Evolutionary conservation across 352 stramenopile genomes (phyloP).

Genomic region (Pythium myriotylum): DNA sequence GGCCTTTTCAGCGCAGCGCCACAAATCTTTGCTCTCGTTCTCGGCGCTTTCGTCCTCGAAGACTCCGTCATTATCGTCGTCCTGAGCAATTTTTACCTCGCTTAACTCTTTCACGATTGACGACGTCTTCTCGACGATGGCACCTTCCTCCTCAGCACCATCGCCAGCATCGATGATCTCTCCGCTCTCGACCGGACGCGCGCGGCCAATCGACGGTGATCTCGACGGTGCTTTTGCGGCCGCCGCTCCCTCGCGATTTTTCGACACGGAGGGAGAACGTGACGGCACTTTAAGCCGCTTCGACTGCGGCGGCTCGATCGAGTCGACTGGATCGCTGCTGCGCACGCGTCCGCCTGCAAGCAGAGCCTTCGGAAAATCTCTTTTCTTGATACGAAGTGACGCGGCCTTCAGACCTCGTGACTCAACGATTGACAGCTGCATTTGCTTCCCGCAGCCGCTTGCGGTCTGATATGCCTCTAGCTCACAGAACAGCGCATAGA

Average conservation of each 20-base stretch:
- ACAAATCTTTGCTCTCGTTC: constrained; percentile 40
- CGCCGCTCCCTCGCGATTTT: constrained; percentile 2
- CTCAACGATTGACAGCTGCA: constrained; percentile 60
- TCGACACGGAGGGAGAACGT: constrained; percentile 30
- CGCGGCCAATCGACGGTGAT: constrained; percentile 49
- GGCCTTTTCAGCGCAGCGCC: constrained; percentile 54
- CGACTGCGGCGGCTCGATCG: constrained; percentile 1
- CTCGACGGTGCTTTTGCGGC: constrained; percentile 41
- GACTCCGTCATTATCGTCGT: constrained; percentile 32
- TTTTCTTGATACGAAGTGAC: constrained; percentile 32
- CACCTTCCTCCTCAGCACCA: constrained; percentile 9
- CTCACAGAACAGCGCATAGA: constrained; percentile 78
- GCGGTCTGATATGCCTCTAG: constrained; percentile 67
- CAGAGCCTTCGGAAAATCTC: constrained; percentile 38
- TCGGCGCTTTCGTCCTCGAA: constrained; percentile 19
- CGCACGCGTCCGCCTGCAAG: constrained; percentile 13
- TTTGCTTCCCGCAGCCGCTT: constrained; percentile 50
- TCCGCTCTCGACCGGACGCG: constrained; percentile 32
- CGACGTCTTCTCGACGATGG: constrained; percentile 3
- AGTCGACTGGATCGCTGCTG: background rate
- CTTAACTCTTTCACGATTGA: constrained; percentile 34
- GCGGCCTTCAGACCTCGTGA: constrained; percentile 22
- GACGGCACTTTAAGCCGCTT: constrained; percentile 53
- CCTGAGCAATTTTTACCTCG: constrained; percentile 35
- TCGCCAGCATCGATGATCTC: constrained; percentile 35